A percentile compares a stretch with the other conserved stretches of the same genome.
Evolutionary conservation across 331 rosid genomes (phyloP).

Genomic region (Quercus tomentella): DNA sequence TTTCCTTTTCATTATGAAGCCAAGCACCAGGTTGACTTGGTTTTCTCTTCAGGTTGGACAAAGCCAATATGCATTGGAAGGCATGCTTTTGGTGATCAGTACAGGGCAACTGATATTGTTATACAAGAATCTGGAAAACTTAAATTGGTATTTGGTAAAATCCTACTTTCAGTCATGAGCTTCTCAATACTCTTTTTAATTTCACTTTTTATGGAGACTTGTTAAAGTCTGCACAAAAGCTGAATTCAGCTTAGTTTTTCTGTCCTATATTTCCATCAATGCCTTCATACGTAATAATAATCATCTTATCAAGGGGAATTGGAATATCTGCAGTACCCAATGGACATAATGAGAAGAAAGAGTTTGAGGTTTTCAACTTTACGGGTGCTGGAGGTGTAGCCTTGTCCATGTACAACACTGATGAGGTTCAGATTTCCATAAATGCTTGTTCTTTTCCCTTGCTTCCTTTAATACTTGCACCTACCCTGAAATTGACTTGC

Average conservation of each 20-base stretch:
- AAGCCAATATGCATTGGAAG: constrained; percentile 96
- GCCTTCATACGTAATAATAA: neutral
- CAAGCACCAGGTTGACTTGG: constrained; percentile 1
- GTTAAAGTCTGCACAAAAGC: constrained; percentile 16
- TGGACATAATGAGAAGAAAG: constrained; percentile 66
- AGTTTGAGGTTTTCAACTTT: constrained; percentile 78
- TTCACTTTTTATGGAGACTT: constrained; percentile 10
- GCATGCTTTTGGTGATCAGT: constrained; percentile 99
- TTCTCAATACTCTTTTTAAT: constrained; percentile 1
- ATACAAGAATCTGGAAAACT: constrained; percentile 41
- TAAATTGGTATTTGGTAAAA: constrained; percentile 17
- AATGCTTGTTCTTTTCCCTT: neutral
- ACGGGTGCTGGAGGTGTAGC: constrained; percentile 92
- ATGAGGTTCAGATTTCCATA: constrained; percentile 57
- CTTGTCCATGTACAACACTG: constrained; percentile 92
- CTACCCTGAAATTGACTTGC: constrained; percentile 15
- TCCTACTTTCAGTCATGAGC: constrained; percentile 7
- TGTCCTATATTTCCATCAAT: neutral
- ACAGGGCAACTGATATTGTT: constrained; percentile 85
- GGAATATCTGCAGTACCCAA: constrained; percentile 57
- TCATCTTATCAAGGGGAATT: neutral
- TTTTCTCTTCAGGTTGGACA: constrained; percentile 71
- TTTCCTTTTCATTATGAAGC: constrained; percentile 1
- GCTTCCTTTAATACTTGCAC: neutral
- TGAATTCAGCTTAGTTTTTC: neutral